Conservation (phyloP, 768 basidiomycete genomes). For the Kwoniella botswanensis region DNA sequence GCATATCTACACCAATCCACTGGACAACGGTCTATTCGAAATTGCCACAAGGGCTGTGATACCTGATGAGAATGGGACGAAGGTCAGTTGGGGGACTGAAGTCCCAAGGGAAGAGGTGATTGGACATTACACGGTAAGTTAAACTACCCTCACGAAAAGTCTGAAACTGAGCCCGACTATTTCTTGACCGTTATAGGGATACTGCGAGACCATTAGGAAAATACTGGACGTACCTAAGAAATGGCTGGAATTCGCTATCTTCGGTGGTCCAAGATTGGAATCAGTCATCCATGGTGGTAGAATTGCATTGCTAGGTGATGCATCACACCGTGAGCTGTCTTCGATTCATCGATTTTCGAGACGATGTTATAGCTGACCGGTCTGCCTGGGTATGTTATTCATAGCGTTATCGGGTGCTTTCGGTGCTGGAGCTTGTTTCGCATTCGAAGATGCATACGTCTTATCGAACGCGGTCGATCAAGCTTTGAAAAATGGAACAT, state of each 20-base stretch:
- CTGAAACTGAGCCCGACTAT: background rate
- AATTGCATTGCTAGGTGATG: conserved; percentile 22
- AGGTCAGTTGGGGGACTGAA: conserved; percentile 26
- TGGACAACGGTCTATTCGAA: conserved; percentile 16
- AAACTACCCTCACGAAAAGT: background rate
- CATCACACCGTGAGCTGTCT: conserved; percentile 18
- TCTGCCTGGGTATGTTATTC: background rate
- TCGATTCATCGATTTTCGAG: background rate
- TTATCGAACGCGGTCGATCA: conserved; percentile 7
- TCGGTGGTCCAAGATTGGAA: conserved; percentile 21
- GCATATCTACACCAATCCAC: conserved; percentile 12
- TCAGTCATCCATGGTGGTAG: conserved; percentile 4
- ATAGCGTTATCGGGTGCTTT: conserved; percentile 15
- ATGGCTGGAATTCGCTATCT: conserved; percentile 24
- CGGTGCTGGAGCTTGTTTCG: conserved; percentile 26
- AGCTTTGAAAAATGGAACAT: background rate
- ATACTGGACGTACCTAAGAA: conserved; percentile 12
- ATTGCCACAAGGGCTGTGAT: conserved; percentile 20
- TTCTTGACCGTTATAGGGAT: background rate
- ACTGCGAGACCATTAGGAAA: conserved; percentile 3
- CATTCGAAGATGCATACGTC: conserved; percentile 26
- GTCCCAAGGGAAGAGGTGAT: conserved; percentile 19
- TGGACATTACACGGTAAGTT: conserved; percentile 12
- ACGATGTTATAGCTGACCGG: background rate
- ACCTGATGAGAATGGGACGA: conserved; percentile 6